Evolutionary conservation across 495 filamentous ascomycete genomes (phyloP).

Genomic region (Neurospora tetrasperma): DNA sequence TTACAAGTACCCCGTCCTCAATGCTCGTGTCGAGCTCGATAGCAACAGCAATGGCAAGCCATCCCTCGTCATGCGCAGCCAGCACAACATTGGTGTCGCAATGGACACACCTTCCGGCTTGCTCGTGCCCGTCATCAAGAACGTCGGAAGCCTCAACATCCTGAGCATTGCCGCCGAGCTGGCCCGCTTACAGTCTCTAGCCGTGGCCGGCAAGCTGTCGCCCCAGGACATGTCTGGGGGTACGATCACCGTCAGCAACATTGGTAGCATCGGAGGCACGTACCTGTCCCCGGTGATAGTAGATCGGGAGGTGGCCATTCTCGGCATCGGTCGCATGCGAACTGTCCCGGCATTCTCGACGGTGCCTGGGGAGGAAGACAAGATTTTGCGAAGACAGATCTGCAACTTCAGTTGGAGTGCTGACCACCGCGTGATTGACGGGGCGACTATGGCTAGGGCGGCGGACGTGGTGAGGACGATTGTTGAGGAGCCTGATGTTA

Average conservation of each 20-base stretch:
- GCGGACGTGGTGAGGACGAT: slow-evolving; percentile 65
- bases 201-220: slow-evolving; percentile 61
- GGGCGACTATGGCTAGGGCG: slow-evolving; percentile 84
- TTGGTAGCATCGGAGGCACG: slow-evolving; percentile 91
- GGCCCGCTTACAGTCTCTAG: slow-evolving; percentile 58
- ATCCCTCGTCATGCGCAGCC: slow-evolving; percentile 59
- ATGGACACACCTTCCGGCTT: slow-evolving; percentile 90
- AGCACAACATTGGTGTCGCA: slow-evolving; percentile 93
- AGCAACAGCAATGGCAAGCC: slow-evolving; percentile 46
- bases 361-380: slow-evolving; percentile 34
- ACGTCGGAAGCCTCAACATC: slow-evolving; percentile 66
- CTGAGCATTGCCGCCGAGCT: slow-evolving; percentile 69
- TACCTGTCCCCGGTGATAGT: slow-evolving; percentile 89
- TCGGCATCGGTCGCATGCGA: slow-evolving; percentile 76
- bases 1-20: slow-evolving; percentile 71
- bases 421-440: slow-evolving; percentile 91
- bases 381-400: slow-evolving; percentile 52
- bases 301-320: slow-evolving; percentile 77
- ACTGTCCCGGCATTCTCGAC: slow-evolving; percentile 58
- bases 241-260: slow-evolving; percentile 93
- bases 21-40: slow-evolving; percentile 63
- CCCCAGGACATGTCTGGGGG: slow-evolving; percentile 71
- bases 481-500: slow-evolving; percentile 73
- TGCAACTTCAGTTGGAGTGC: slow-evolving; percentile 94
- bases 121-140: slow-evolving; percentile 88